These are phyloP conservation scores for Acacia confusa DNA, from an alignment of 306 rosid genomes.

Conservation along the genomic window DNA sequence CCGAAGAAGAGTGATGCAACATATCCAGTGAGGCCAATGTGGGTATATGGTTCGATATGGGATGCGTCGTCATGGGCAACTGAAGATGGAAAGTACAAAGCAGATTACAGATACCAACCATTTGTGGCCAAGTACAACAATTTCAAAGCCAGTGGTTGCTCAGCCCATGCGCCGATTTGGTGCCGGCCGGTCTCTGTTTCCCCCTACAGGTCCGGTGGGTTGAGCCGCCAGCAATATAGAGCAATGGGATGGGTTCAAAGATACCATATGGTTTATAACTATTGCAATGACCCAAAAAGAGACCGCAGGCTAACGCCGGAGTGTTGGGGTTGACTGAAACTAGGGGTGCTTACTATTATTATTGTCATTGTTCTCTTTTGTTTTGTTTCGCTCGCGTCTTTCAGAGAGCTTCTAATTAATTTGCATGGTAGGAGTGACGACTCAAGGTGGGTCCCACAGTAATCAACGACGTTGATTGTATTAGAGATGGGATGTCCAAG, in stretches of 20 bases:
- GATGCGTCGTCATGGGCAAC: conserved; percentile 99
- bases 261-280: conserved; percentile 76
- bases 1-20: conserved; percentile 65
- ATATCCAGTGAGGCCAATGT: conserved; percentile 92
- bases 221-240: conserved; percentile 55
- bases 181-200: conserved; percentile 78
- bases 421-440: not conserved
- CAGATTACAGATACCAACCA: conserved; percentile 88
- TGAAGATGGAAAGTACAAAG: conserved; percentile 95
- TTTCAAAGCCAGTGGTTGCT: conserved; percentile 83
- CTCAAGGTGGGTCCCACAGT: not conserved
- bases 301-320: conserved; percentile 89
- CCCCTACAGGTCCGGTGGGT: conserved; percentile 78
- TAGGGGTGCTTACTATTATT: not conserved
- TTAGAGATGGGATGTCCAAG: not conserved
- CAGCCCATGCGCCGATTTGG: conserved; percentile 71
- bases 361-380: not conserved
- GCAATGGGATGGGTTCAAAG: conserved; percentile 87
- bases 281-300: conserved; percentile 75
- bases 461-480: conserved; percentile 3
- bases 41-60: conserved; percentile 98
- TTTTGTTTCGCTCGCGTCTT: conserved; percentile 7
- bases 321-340: conserved; percentile 48
- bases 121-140: conserved; percentile 76
- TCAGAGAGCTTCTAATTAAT: conserved; percentile 10